Evolutionary conservation across 345 rosid genomes (phyloP).

Genomic region (Bruguiera sexangula): DNA sequence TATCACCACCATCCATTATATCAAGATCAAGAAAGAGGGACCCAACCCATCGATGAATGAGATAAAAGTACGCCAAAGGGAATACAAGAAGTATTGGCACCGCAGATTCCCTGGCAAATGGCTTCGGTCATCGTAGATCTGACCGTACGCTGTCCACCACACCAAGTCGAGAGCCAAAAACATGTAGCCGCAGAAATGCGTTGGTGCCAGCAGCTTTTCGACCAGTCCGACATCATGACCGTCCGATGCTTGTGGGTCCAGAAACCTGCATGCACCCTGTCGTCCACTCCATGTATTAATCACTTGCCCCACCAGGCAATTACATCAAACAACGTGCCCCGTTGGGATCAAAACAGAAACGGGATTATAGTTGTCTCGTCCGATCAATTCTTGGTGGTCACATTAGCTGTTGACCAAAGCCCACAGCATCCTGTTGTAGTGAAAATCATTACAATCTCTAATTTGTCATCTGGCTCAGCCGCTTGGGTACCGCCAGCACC

Average conservation of each 20-base stretch:
- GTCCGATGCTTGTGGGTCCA: neutral
- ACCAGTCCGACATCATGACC: neutral
- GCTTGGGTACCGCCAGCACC: too few relatives aligned
- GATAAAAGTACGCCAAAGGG: too few relatives aligned
- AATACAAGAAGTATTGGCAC: neutral
- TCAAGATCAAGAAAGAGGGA: neutral
- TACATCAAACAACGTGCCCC: neutral
- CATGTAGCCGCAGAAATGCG: constrained; percentile 13
- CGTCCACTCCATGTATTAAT: constrained; percentile 22
- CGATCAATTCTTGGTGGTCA: too few relatives aligned
- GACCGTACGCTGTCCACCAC: constrained; percentile 9
- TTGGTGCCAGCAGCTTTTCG: neutral
- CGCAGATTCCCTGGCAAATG: neutral
- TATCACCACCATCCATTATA: neutral
- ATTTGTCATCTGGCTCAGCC: too few relatives aligned
- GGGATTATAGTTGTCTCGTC: too few relatives aligned
- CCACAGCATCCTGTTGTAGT: too few relatives aligned
- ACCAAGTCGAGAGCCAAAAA: neutral
- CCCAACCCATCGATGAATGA: neutral
- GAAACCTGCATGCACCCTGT: constrained; percentile 17
- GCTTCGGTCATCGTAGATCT: constrained; percentile 13
- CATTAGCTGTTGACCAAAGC: too few relatives aligned
- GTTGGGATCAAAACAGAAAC: neutral
- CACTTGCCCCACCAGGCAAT: constrained; percentile 6
- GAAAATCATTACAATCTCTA: too few relatives aligned